Conservation (phyloP, 2,329 filamentous ascomycete species). For the Calonectria fujianensis region DNA sequence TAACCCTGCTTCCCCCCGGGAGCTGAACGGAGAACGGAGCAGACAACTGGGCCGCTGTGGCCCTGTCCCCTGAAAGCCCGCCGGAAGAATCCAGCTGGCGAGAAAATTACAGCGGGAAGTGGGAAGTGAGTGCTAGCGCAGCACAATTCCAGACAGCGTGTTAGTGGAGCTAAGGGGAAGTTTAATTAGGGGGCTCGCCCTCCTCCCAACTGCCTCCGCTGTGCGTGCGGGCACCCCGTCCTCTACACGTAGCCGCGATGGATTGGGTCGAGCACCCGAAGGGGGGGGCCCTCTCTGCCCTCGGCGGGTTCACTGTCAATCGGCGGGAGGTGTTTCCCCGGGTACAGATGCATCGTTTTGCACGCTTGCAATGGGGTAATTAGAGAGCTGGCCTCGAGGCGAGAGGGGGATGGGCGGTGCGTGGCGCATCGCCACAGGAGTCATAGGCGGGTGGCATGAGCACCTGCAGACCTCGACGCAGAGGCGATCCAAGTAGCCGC, state of each 20-base stretch:
- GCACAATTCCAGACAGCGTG: constrained; percentile 24
- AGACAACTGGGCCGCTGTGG: background rate
- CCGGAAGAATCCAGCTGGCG: background rate
- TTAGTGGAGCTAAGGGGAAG: constrained; percentile 30
- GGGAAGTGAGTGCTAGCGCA: constrained; percentile 21
- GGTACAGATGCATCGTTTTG: background rate
- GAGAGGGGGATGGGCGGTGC: background rate
- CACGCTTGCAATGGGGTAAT: background rate
- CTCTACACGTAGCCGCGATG: constrained; percentile 8
- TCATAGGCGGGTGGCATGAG: background rate
- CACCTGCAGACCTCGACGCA: constrained; percentile 8
- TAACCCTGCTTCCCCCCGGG: constrained; percentile 1
- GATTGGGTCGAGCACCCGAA: constrained; percentile 5
- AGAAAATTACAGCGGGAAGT: background rate
- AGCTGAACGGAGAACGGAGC: constrained; percentile 6
- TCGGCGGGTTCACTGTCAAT: background rate
- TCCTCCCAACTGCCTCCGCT: constrained; percentile 5
- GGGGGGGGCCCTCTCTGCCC: background rate
- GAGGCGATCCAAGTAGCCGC: background rate
- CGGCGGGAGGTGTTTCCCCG: background rate
- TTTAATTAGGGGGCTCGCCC: constrained; percentile 30
- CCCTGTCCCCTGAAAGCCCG: background rate
- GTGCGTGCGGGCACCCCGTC: background rate
- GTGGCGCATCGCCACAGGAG: constrained; percentile 22
- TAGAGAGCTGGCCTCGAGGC: background rate